Conservation (phyloP, 805 yeast species). For the Candida qinlingensis region DNA sequence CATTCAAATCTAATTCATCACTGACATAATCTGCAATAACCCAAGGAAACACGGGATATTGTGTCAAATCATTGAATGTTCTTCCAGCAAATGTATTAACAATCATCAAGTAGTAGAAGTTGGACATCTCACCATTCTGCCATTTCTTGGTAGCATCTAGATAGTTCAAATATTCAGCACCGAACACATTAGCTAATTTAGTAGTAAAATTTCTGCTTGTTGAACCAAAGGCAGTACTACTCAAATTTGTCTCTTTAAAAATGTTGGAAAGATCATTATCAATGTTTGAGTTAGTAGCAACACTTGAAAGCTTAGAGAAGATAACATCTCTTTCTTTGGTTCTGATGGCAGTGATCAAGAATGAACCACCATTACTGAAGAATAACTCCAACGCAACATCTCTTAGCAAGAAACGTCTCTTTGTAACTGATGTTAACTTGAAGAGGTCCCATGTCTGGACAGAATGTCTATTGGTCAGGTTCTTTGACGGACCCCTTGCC, state of each 20-base stretch:
- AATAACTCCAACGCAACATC: constrained; percentile 80
- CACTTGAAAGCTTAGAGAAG: constrained; percentile 41
- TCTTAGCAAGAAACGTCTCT: constrained; percentile 68
- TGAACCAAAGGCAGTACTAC: constrained; percentile 28
- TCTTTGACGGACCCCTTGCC: constrained; percentile 2
- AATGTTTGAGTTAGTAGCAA: constrained; percentile 43
- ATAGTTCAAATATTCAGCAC: constrained; percentile 29
- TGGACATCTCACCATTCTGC: constrained; percentile 74
- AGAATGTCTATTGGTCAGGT: constrained; percentile 32
- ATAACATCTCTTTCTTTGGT: constrained; percentile 51
- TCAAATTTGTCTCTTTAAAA: constrained; percentile 39
- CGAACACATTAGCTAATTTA: constrained; percentile 42
- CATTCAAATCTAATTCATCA: constrained; percentile 55
- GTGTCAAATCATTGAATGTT: constrained; percentile 84
- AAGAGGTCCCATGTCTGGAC: constrained; percentile 57
- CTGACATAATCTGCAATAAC: constrained; percentile 79
- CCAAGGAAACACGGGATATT: constrained; percentile 92
- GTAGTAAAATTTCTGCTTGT: constrained; percentile 31
- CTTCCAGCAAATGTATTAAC: constrained; percentile 83
- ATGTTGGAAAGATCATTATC: constrained; percentile 54
- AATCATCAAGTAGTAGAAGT: constrained; percentile 75
- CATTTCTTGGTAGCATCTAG: constrained; percentile 61
- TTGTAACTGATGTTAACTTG: constrained; percentile 58
- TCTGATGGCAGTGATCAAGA: constrained; percentile 59
- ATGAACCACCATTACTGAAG: constrained; percentile 66